Conservation (phyloP, 2,329 filamentous ascomycete genomes). For the Paecilomyces fulvus region DNA sequence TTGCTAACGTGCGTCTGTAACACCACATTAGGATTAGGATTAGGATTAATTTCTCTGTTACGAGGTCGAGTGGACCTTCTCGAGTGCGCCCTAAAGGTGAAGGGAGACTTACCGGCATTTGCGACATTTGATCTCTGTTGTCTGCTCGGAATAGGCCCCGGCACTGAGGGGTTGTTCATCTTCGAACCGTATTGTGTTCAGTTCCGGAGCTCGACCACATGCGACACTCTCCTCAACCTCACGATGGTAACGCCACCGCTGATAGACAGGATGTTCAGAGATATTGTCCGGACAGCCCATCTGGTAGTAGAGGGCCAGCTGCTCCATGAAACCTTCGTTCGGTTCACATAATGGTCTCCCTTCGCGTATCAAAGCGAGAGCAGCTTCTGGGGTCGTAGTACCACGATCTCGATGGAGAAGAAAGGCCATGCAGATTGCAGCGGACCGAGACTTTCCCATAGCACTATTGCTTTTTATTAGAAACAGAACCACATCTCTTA, state of each 20-base stretch:
- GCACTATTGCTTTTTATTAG: constrained; percentile 49
- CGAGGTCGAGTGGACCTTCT: background rate
- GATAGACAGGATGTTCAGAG: constrained; percentile 66
- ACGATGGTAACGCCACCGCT: constrained; percentile 63
- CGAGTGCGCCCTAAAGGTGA: background rate
- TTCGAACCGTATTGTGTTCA: constrained; percentile 67
- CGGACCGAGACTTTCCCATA: constrained; percentile 92
- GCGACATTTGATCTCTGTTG: constrained; percentile 69
- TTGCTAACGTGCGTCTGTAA: constrained; percentile 51
- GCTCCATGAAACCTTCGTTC: constrained; percentile 83
- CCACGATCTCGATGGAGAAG: constrained; percentile 57
- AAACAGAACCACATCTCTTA: constrained; percentile 1
- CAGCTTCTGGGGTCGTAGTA: constrained; percentile 51
- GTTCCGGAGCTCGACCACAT: constrained; percentile 68
- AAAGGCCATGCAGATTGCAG: constrained; percentile 75
- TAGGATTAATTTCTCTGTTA: background rate
- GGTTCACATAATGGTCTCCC: constrained; percentile 74
- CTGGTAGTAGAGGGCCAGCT: constrained; percentile 76
- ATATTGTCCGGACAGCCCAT: constrained; percentile 71
- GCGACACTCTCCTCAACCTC: constrained; percentile 60
- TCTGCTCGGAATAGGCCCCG: constrained; percentile 13
- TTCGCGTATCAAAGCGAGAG: constrained; percentile 61
- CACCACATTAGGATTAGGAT: constrained; percentile 6
- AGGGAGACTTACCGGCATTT: constrained; percentile 65
- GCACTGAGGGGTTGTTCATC: constrained; percentile 35